phyloP scores from a whole-genome alignment of 345 rosid species.

The Lumnitzera littorea region DNA sequence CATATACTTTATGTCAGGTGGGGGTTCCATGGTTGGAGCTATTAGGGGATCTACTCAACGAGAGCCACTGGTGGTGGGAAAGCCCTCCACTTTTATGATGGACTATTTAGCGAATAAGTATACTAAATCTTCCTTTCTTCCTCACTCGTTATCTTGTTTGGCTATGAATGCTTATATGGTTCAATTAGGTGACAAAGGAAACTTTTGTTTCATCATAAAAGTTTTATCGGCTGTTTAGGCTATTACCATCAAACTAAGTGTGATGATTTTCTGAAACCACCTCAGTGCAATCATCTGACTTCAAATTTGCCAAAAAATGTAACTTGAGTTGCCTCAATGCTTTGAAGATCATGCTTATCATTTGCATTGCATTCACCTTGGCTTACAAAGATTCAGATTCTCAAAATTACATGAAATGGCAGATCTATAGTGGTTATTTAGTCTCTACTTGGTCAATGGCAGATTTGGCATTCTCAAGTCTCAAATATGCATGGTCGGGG shows the following conservation, averaged over 20 bases:
- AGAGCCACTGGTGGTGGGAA: slow-evolving; percentile 89
- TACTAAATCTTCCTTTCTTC: slow-evolving; percentile 3
- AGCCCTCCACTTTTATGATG: slow-evolving; percentile 99
- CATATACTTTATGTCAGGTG: slow-evolving; percentile 44
- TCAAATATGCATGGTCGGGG: slow-evolving; percentile 98
- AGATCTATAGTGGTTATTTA: background rate
- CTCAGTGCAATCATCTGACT: too few relatives aligned
- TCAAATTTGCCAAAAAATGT: too few relatives aligned
- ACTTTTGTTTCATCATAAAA: too few relatives aligned
- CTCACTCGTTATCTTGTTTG: background rate
- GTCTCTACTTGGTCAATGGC: slow-evolving; percentile 4
- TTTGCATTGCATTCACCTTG: too few relatives aligned
- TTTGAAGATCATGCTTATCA: too few relatives aligned
- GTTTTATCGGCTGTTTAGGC: too few relatives aligned
- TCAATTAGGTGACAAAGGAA: too few relatives aligned
- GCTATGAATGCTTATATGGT: background rate
- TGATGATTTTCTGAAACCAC: too few relatives aligned
- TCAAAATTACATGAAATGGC: background rate
- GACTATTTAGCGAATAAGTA: slow-evolving; percentile 87
- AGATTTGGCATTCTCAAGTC: slow-evolving; percentile 84
- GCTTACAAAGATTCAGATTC: too few relatives aligned
- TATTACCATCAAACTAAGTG: too few relatives aligned
- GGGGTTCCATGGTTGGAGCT: slow-evolving; percentile 98
- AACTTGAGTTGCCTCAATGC: too few relatives aligned
- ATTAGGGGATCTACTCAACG: slow-evolving; percentile 69